Evolutionary conservation across 345 rosid species (phyloP).

Genomic region (Acer campestre): DNA sequence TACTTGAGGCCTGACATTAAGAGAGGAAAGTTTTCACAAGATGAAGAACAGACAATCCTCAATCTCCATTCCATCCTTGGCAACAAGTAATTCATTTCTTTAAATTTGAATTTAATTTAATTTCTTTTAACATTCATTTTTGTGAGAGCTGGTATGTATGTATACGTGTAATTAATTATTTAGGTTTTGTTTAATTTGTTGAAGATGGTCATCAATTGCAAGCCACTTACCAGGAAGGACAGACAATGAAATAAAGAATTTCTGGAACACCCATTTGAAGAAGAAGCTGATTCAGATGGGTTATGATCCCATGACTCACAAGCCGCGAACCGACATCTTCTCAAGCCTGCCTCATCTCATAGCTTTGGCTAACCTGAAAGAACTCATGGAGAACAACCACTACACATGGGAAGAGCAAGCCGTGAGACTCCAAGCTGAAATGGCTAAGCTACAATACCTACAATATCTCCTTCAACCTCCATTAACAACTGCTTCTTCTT

Average conservation of each 20-base stretch:
- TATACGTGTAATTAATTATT: too few relatives aligned
- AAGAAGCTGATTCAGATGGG: constrained; percentile 73
- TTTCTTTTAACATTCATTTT: neutral
- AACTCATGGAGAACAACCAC: constrained; percentile 47
- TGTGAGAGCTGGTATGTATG: too few relatives aligned
- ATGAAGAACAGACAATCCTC: constrained; percentile 83
- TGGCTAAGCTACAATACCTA: constrained; percentile 50
- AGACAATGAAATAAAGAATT: constrained; percentile 66
- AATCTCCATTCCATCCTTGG: constrained; percentile 80
- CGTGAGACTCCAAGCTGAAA: constrained; percentile 43
- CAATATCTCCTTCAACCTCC: constrained; percentile 54
- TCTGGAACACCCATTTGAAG: constrained; percentile 73
- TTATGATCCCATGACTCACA: constrained; percentile 67
- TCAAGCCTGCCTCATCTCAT: constrained; percentile 57
- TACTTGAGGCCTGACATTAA: constrained; percentile 86
- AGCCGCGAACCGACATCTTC: constrained; percentile 63
- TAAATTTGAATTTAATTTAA: too few relatives aligned
- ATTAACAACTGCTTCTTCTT: constrained; percentile 7
- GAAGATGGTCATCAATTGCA: constrained; percentile 73
- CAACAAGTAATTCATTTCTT: constrained; percentile 55
- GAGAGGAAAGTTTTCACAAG: constrained; percentile 77
- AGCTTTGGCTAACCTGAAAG: constrained; percentile 62
- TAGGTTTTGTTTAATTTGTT: neutral
- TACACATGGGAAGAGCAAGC: constrained; percentile 53
- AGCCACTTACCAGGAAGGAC: constrained; percentile 63